Evolutionary conservation across 768 basidiomycete genomes (phyloP).

Genomic region (Rickenella mellea): DNA sequence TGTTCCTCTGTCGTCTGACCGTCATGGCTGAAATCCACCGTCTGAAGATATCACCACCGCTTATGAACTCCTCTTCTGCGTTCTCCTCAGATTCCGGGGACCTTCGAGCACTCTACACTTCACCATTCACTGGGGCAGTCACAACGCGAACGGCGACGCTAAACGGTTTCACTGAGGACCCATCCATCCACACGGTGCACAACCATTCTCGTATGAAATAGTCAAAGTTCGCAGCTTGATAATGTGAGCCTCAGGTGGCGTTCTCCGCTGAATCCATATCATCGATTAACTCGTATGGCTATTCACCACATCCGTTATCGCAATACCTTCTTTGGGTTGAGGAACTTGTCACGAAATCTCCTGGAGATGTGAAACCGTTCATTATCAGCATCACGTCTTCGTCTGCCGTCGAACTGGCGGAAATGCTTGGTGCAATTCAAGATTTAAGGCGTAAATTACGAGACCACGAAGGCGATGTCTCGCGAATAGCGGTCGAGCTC

Average conservation of each 20-base stretch:
- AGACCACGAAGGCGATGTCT: slow-evolving; percentile 17
- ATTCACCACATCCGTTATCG: slow-evolving; percentile 69
- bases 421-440: slow-evolving; percentile 56
- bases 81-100: slow-evolving; percentile 70
- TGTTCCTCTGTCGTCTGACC: slow-evolving; percentile 1
- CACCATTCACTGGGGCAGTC: slow-evolving; percentile 64
- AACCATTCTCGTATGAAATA: neutral
- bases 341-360: slow-evolving; percentile 33
- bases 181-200: slow-evolving; percentile 45
- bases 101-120: slow-evolving; percentile 56
- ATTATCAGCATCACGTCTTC: slow-evolving; percentile 75
- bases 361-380: slow-evolving; percentile 45
- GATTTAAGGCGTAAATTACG: slow-evolving; percentile 33
- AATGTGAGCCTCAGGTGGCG: slow-evolving; percentile 37
- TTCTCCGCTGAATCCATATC: slow-evolving; percentile 41
- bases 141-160: slow-evolving; percentile 72
- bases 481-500: slow-evolving; percentile 63
- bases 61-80: slow-evolving; percentile 73
- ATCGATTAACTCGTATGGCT: slow-evolving; percentile 82
- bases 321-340: slow-evolving; percentile 57
- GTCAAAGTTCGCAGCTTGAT: slow-evolving; percentile 2
- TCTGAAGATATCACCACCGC: slow-evolving; percentile 48
- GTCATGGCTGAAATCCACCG: slow-evolving; percentile 50
- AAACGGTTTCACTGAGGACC: slow-evolving; percentile 60
- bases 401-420: slow-evolving; percentile 34